Evolutionary conservation across 108 stramenopile species (phyloP).

Genomic region (Schizochytrium sp.): DNA sequence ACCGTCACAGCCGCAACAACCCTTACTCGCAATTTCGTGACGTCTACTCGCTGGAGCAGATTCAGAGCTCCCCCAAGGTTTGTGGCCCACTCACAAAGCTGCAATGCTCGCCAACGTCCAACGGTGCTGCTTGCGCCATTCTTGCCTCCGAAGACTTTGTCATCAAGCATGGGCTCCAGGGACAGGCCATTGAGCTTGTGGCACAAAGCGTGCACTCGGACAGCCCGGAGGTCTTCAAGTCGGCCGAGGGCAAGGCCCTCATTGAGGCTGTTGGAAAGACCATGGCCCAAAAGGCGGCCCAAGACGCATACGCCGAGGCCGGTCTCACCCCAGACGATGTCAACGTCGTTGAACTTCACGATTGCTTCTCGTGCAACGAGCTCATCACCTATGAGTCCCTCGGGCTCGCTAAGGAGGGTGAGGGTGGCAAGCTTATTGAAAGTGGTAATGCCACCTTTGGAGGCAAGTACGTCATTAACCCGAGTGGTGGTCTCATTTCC

Average conservation of each 20-base stretch:
- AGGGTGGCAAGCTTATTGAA: background rate
- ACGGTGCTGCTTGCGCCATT: background rate
- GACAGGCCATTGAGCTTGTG: background rate
- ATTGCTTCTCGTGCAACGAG: background rate
- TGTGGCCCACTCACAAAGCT: background rate
- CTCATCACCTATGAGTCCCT: constrained; percentile 3
- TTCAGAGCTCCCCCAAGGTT: background rate
- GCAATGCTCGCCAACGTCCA: background rate
- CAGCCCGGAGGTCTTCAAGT: background rate
- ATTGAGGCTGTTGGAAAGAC: background rate
- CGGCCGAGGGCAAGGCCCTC: background rate
- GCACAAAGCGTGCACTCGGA: background rate
- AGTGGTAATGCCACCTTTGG: background rate
- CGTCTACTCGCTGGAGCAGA: background rate
- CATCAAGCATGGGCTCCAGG: background rate
- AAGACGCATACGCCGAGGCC: background rate
- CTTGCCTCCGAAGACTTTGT: background rate
- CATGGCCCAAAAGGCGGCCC: background rate
- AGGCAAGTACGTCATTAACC: background rate
- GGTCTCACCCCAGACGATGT: background rate
- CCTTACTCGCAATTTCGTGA: background rate
- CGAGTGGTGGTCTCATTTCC: background rate
- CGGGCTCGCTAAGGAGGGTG: background rate
- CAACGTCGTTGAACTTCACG: background rate
- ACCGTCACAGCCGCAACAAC: background rate